Evolutionary conservation across 192 early-diverging fungal genomes (phyloP).

Genomic region (Chytriomyces hyalinus): DNA sequence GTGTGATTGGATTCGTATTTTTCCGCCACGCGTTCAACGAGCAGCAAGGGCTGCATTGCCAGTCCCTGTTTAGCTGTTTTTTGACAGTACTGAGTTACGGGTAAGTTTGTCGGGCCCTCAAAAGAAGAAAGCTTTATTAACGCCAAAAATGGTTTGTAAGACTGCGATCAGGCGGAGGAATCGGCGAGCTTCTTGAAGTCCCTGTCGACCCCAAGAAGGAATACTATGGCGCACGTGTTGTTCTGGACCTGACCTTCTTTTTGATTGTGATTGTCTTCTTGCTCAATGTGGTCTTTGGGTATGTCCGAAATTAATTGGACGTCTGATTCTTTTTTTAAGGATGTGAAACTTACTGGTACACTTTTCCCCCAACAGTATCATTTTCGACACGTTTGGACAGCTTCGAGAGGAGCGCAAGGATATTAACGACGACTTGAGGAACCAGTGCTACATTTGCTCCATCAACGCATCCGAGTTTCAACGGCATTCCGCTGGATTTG

Average conservation of each 20-base stretch:
- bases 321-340: constrained; percentile 21
- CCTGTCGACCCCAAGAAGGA: constrained; percentile 32
- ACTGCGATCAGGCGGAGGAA: constrained; percentile 43
- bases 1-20: constrained; percentile 42
- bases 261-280: constrained; percentile 47
- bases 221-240: constrained; percentile 39
- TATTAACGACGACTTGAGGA: constrained; percentile 41
- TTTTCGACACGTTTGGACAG: constrained; percentile 50
- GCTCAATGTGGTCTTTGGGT: constrained; percentile 49
- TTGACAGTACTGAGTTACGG: constrained; percentile 44
- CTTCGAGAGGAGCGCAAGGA: constrained; percentile 46
- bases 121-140: not conserved
- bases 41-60: constrained; percentile 35
- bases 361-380: constrained; percentile 33
- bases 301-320: not conserved
- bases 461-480: constrained; percentile 46
- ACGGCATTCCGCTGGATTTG: constrained; percentile 43
- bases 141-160: not conserved
- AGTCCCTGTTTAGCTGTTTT: constrained; percentile 43
- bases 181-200: constrained; percentile 42
- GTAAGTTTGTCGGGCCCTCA: not conserved
- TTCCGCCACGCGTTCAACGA: constrained; percentile 40
- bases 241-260: constrained; percentile 45
- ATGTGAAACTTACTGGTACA: not conserved
- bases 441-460: constrained; percentile 44